These are phyloP conservation scores for Aspergillus steynii DNA, from an alignment of 495 filamentous ascomycete genomes.

Conservation along the genomic window DNA sequence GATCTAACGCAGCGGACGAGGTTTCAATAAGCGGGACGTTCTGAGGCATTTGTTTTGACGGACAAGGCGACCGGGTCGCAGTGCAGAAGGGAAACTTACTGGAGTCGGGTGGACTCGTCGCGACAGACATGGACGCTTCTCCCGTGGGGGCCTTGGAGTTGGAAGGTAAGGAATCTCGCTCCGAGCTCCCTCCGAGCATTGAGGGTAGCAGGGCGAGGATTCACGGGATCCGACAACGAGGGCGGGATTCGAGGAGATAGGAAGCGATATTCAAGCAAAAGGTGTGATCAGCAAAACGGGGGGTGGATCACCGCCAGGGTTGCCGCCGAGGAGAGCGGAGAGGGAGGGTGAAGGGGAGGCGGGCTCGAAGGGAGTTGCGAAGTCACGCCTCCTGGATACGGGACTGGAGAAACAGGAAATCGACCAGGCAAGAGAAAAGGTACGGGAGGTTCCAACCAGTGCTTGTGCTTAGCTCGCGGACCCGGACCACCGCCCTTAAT, in stretches of 20 bases:
- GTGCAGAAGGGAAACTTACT: constrained; percentile 14
- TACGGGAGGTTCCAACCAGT: constrained; percentile 12
- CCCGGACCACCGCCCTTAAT: constrained; percentile 29
- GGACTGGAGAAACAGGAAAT: constrained; percentile 18
- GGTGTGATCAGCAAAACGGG: constrained; percentile 9
- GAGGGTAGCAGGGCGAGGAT: constrained; percentile 26
- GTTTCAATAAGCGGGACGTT: constrained; percentile 16
- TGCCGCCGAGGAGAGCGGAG: constrained; percentile 20
- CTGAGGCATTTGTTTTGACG: background rate
- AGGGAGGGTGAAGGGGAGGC: constrained; percentile 9
- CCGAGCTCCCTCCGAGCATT: constrained; percentile 42
- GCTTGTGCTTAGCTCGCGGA: constrained; percentile 23
- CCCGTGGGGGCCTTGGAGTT: constrained; percentile 30
- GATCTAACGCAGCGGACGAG: constrained; percentile 21
- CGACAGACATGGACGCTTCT: constrained; percentile 41
- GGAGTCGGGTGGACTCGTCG: constrained; percentile 25
- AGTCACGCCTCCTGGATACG: constrained; percentile 43
- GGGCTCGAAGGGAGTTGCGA: constrained; percentile 23
- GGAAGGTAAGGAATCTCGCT: constrained; percentile 35
- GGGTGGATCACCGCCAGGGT: constrained; percentile 24
- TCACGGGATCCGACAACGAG: constrained; percentile 9
- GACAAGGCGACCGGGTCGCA: background rate
- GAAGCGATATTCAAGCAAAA: background rate
- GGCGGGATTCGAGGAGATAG: background rate
- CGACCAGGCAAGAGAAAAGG: constrained; percentile 8